phyloP scores from a whole-genome alignment of 2,329 filamentous ascomycete genomes.

The Magnaporthiopsis rhizophila region DNA sequence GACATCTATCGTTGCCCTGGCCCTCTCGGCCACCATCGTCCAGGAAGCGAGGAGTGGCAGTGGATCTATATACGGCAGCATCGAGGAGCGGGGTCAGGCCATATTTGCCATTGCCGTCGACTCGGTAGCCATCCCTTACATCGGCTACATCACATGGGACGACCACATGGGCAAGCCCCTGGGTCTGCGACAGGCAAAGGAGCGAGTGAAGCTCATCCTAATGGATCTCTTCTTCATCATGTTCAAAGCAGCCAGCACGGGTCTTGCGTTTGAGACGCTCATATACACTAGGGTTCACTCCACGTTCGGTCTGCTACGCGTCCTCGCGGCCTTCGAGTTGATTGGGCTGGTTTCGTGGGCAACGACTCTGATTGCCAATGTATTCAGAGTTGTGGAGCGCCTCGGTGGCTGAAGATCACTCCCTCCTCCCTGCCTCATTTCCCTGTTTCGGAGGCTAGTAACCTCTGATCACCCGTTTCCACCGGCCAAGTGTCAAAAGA shows the following conservation, averaged over 20 bases:
- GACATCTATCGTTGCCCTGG: conserved; percentile 76
- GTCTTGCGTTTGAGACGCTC: conserved; percentile 45
- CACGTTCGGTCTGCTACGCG: conserved; percentile 12
- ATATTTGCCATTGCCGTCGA: conserved; percentile 87
- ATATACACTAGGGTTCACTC: conserved; percentile 13
- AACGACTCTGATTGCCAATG: conserved; percentile 17
- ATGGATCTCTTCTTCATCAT: conserved; percentile 95
- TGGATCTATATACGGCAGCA: conserved; percentile 25
- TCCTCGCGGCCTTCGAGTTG: conserved; percentile 16
- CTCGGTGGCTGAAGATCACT: conserved; percentile 13
- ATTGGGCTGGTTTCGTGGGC: conserved; percentile 17
- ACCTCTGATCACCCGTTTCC: background rate
- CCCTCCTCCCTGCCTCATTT: background rate
- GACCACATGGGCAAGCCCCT: conserved; percentile 94
- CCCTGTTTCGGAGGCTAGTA: too few relatives aligned
- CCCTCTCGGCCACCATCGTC: conserved; percentile 66
- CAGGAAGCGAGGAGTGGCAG: conserved; percentile 31
- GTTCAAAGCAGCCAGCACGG: conserved; percentile 89
- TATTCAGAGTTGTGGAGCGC: conserved; percentile 18
- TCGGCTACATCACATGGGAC: conserved; percentile 89
- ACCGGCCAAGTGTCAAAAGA: too few relatives aligned
- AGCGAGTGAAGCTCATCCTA: conserved; percentile 84
- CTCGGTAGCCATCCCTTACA: conserved; percentile 79
- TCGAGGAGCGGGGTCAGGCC: conserved; percentile 62
- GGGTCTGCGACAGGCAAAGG: conserved; percentile 71